Conservation (phyloP, 163 green algal species). For the Coccomyxa subellipsoidea region DNA sequence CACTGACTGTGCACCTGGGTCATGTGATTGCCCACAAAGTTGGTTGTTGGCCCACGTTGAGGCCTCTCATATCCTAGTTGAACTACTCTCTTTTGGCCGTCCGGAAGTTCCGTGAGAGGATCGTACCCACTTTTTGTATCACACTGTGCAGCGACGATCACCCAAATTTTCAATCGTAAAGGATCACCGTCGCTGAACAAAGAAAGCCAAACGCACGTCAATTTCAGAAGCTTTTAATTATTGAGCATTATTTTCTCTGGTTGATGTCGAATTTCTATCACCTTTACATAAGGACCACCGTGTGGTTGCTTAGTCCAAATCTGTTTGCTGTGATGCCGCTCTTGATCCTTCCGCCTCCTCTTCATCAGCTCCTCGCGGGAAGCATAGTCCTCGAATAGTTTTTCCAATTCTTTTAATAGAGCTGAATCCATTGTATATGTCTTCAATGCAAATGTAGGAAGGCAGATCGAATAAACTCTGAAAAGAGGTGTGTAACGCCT, state of each 20-base stretch:
- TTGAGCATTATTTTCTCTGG: no score
- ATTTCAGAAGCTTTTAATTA: no score
- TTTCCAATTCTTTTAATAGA: background rate
- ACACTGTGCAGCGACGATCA: no score
- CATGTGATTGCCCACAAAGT: slow-evolving; percentile 91
- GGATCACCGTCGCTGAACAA: no score
- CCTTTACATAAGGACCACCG: slow-evolving; percentile 72
- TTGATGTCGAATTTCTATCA: no score
- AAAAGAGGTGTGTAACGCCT: background rate
- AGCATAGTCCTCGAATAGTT: background rate
- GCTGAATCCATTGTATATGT: background rate
- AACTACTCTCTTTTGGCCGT: background rate
- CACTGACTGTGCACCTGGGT: slow-evolving; percentile 34
- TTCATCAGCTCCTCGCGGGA: slow-evolving; percentile 17
- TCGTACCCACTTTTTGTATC: background rate
- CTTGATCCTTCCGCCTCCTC: slow-evolving; percentile 34
- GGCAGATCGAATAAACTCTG: no score
- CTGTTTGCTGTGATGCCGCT: slow-evolving; percentile 56
- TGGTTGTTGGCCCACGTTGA: slow-evolving; percentile 71
- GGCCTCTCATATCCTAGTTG: slow-evolving; percentile 73
- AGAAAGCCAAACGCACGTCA: no score
- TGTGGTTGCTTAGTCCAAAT: slow-evolving; percentile 83
- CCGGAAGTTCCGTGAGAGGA: background rate
- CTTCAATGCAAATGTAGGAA: no score
- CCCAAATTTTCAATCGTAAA: no score